Conservation (phyloP, 441 rosid genomes). For the Gossypium davidsonii region DNA sequence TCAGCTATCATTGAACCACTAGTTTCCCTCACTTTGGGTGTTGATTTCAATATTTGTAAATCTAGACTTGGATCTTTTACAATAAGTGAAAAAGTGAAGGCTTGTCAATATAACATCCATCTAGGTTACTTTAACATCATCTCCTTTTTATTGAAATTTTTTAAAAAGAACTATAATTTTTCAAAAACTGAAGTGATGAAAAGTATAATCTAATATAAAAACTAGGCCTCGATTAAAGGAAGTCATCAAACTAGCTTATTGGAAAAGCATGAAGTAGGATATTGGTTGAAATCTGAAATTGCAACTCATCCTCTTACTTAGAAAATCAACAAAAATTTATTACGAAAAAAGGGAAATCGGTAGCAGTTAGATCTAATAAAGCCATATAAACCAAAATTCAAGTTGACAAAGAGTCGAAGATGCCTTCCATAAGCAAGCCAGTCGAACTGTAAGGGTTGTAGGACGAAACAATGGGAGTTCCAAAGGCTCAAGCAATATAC, state of each 20-base stretch:
- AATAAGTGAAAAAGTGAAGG: background rate
- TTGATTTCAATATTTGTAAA: no score
- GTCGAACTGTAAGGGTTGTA: slow-evolving; percentile 27
- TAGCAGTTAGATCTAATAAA: slow-evolving; percentile 70
- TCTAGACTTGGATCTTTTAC: background rate
- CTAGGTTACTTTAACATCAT: background rate
- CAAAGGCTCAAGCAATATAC: slow-evolving; percentile 18
- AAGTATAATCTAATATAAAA: background rate
- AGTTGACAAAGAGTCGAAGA: slow-evolving; percentile 69
- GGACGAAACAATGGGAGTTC: slow-evolving; percentile 41
- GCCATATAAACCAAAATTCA: slow-evolving; percentile 91
- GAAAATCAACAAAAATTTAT: slow-evolving; percentile 34
- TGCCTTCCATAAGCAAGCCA: slow-evolving; percentile 65
- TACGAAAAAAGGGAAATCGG: background rate
- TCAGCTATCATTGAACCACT: no score
- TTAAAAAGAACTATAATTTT: background rate
- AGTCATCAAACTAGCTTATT: slow-evolving; percentile 80
- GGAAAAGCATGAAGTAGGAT: slow-evolving; percentile 65
- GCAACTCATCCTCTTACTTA: slow-evolving; percentile 56
- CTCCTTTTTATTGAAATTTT: no score
- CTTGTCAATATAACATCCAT: background rate
- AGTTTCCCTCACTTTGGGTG: no score
- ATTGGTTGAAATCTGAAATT: slow-evolving; percentile 50
- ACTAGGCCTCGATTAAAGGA: slow-evolving; percentile 63
- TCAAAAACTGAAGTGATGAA: background rate